phyloP scores from a whole-genome alignment of 1,284 basidiomycete species.

The Papiliotrema flavescens region DNA sequence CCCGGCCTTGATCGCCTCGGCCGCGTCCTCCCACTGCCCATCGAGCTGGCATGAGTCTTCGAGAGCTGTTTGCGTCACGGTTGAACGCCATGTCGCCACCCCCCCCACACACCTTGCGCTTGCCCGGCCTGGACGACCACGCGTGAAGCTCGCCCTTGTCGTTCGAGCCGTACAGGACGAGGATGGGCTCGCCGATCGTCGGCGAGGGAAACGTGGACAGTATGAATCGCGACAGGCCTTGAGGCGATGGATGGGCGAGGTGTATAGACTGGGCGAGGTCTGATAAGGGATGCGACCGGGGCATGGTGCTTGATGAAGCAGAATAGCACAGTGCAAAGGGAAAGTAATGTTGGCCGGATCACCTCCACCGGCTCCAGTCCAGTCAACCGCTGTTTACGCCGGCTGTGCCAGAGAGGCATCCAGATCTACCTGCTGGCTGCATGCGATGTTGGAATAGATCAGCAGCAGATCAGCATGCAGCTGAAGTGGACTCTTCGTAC shows the following conservation, averaged over 20 bases:
- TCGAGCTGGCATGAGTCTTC: not conserved
- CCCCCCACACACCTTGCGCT: not conserved
- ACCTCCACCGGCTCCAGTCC: constrained; percentile 3
- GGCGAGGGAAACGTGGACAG: not conserved
- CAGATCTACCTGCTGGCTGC: too few relatives aligned
- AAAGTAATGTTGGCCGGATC: not conserved
- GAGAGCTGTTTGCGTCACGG: too few relatives aligned
- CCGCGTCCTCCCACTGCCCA: not conserved
- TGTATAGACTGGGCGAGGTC: constrained; percentile 5
- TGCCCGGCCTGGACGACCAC: not conserved
- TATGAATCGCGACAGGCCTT: not conserved
- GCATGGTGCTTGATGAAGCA: not conserved
- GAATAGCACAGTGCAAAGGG: not conserved
- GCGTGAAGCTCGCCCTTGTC: not conserved
- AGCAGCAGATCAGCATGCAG: too few relatives aligned
- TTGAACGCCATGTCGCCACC: too few relatives aligned
- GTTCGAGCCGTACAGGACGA: not conserved
- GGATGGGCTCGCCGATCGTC: not conserved
- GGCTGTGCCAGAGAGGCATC: too few relatives aligned
- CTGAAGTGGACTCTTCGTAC: too few relatives aligned
- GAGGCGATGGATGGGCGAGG: not conserved
- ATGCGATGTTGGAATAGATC: too few relatives aligned
- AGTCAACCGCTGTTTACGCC: not conserved
- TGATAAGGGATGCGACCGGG: not conserved
- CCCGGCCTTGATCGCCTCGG: constrained; percentile 16